Percentiles rank a stretch among this genome's conserved stretches.
Conservation (phyloP, 306 rosid genomes). For the Prunus mongolica region DNA sequence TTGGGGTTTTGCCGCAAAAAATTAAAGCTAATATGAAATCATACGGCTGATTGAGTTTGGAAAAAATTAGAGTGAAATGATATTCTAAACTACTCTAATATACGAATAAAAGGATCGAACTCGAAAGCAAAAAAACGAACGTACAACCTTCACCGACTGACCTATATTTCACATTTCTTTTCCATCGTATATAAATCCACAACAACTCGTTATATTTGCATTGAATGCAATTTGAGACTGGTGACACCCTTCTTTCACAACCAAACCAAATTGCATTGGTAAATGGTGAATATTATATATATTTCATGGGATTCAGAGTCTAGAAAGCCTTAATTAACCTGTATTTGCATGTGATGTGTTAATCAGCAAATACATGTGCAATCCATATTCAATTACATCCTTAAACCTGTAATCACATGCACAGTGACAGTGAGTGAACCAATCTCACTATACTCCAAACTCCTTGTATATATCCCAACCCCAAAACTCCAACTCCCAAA, state of each 20-base stretch:
- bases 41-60: too few species aligned
- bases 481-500: too few species aligned
- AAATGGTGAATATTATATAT: not conserved
- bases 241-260: not conserved
- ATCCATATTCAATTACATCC: not conserved
- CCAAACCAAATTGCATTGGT: not conserved
- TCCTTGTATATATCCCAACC: not conserved
- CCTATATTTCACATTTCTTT: too few species aligned
- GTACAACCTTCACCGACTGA: rapidly evolving
- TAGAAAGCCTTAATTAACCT: too few species aligned
- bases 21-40: too few species aligned
- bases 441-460: not conserved
- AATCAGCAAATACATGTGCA: not conserved
- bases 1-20: not conserved
- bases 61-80: too few species aligned
- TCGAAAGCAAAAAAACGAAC: too few species aligned
- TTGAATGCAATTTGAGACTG: not conserved
- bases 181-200: too few species aligned
- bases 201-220: too few species aligned
- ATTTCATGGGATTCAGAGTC: not conserved
- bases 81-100: too few species aligned
- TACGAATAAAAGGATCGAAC: rapidly evolving
- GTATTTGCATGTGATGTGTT: not conserved
- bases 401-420: not conserved
- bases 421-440: not conserved